A percentile compares a stretch with the other conserved stretches of the same genome.
These are phyloP conservation scores for Pythium angustatum DNA, from an alignment of 352 stramenopile species.

Conservation along the genomic window DNA sequence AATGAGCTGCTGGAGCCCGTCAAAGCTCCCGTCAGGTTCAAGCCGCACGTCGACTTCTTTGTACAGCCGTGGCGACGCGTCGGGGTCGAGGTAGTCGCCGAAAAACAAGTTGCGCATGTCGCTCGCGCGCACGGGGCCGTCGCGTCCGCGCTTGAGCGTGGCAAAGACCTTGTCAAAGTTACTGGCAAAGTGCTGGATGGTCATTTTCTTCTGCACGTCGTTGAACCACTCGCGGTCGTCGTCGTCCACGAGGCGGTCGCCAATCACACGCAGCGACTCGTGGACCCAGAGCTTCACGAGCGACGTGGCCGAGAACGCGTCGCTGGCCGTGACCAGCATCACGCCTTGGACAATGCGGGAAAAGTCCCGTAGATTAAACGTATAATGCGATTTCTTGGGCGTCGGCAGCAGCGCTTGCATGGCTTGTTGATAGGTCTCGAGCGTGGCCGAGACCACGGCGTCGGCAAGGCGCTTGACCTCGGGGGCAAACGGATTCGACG, in stretches of 20 bases:
- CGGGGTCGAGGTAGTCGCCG: constrained; percentile 88
- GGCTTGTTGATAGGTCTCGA: constrained; percentile 89
- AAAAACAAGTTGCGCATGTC: constrained; percentile 94
- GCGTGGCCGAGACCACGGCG: constrained; percentile 84
- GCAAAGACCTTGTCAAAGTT: constrained; percentile 90
- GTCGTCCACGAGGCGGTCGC: constrained; percentile 92
- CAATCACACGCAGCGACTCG: constrained; percentile 94
- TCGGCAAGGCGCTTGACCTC: constrained; percentile 79
- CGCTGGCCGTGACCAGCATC: constrained; percentile 86
- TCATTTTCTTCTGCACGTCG: constrained; percentile 85
- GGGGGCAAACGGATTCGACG: constrained; percentile 51
- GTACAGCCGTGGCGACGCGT: constrained; percentile 77
- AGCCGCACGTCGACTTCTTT: constrained; percentile 77
- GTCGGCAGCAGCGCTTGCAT: constrained; percentile 90
- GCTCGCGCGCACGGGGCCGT: constrained; percentile 66
- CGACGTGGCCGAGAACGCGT: constrained; percentile 76
- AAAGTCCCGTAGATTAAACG: constrained; percentile 95
- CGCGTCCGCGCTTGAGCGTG: constrained; percentile 66
- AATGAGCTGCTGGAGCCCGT: constrained; percentile 82
- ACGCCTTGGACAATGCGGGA: constrained; percentile 93
- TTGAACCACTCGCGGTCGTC: constrained; percentile 93
- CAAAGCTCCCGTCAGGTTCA: constrained; percentile 60
- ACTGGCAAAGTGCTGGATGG: constrained; percentile 82
- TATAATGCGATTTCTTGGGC: constrained; percentile 95
- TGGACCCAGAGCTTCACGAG: constrained; percentile 94